Conservation (phyloP, 2,329 filamentous ascomycete genomes). For the Fusarium sp. region DNA sequence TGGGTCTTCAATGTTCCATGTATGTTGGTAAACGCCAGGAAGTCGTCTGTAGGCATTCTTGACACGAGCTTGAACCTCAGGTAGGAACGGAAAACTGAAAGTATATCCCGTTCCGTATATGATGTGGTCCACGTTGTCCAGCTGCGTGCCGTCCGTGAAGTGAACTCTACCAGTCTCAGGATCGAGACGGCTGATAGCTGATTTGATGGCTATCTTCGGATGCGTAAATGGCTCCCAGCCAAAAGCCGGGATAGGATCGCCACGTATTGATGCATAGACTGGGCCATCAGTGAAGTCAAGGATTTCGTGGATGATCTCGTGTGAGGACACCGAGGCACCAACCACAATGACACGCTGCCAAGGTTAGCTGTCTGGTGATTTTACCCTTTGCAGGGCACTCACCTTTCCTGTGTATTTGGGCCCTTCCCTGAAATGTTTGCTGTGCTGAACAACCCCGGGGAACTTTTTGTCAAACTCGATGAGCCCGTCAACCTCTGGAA, state of each 20-base stretch:
- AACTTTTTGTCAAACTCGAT: conserved; percentile 12
- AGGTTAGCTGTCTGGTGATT: background rate
- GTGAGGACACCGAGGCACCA: conserved; percentile 26
- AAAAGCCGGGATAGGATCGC: conserved; percentile 12
- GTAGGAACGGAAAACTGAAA: conserved; percentile 24
- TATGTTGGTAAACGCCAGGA: conserved; percentile 29
- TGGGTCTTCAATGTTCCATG: conserved; percentile 31
- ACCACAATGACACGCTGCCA: conserved; percentile 24
- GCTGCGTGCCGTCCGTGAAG: conserved; percentile 17
- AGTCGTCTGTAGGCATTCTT: conserved; percentile 18
- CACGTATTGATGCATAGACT: conserved; percentile 18
- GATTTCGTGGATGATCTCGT: conserved; percentile 26
- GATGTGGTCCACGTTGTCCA: conserved; percentile 22
- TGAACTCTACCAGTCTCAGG: conserved; percentile 1
- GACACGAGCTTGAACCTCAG: conserved; percentile 9
- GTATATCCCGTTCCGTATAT: conserved; percentile 31
- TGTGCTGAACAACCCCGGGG: conserved; percentile 12
- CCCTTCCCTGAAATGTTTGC: conserved; percentile 19
- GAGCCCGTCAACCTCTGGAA: conserved; percentile 17
- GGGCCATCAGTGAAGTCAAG: conserved; percentile 5
- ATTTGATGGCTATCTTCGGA: conserved; percentile 24
- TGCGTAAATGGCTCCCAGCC: conserved; percentile 30
- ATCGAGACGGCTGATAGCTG: conserved; percentile 16
- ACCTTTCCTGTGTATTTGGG: conserved; percentile 19
- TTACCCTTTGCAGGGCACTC: background rate